A percentile compares a stretch with the other conserved stretches of the same genome.
These are phyloP conservation scores for Suaeda aralocaspica DNA, from an alignment of 148 eudicot genomes.

Conservation along the genomic window DNA sequence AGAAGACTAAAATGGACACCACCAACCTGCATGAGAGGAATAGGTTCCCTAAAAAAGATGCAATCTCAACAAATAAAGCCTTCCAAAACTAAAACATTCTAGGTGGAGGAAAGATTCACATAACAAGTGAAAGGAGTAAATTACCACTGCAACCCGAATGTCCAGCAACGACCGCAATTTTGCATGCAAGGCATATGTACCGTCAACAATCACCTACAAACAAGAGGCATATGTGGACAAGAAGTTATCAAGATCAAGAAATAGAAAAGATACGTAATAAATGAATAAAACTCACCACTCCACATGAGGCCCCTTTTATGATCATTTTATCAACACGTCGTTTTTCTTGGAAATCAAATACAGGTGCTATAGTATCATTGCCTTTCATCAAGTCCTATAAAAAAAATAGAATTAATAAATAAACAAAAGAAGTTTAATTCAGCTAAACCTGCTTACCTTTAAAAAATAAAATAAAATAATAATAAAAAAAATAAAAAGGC, in stretches of 20 bases:
- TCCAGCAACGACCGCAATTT: constrained; percentile 90
- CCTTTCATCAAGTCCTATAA: constrained; percentile 84
- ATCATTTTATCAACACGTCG: constrained; percentile 56
- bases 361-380: constrained; percentile 63
- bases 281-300: constrained; percentile 56
- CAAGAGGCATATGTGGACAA: constrained; percentile 8
- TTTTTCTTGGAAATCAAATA: constrained; percentile 88
- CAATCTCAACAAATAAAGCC: background rate
- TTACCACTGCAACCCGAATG: constrained; percentile 99
- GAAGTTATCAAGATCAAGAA: background rate
- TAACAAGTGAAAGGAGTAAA: constrained; percentile 5
- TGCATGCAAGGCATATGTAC: constrained; percentile 95
- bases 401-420: constrained; percentile 27
- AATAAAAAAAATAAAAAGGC: too few relatives aligned
- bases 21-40: constrained; percentile 62
- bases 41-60: background rate
- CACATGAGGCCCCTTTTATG: constrained; percentile 66
- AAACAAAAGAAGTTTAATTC: constrained; percentile 24
- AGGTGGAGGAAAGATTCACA: background rate
- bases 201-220: constrained; percentile 92
- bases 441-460: constrained; percentile 8
- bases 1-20: constrained; percentile 99
- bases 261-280: background rate
- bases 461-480: too few relatives aligned
- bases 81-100: background rate